Evolutionary conservation across 345 rosid genomes (phyloP).

Genomic region (Ceriops zippeliana): DNA sequence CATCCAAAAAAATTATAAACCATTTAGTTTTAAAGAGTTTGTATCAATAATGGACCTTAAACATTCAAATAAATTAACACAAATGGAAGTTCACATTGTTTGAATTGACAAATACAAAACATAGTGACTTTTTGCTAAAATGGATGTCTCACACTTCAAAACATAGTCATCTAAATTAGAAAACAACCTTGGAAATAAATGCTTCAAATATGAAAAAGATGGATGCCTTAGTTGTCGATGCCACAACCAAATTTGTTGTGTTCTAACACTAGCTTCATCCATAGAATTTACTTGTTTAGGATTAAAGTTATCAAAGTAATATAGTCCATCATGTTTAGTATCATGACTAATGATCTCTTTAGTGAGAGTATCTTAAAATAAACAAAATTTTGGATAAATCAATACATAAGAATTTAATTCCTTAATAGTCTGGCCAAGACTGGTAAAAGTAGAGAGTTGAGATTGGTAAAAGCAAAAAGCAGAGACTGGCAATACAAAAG

Average conservation of each 20-base stretch:
- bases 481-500: no score
- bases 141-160: not conserved
- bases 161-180: not conserved
- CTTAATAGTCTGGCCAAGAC: not conserved
- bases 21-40: no score
- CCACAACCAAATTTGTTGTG: not conserved
- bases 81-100: not conserved
- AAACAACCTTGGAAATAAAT: not conserved
- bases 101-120: not conserved
- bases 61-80: not conserved
- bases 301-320: not conserved
- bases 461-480: no score
- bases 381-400: not conserved
- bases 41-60: no score
- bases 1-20: no score
- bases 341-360: not conserved
- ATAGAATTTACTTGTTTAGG: not conserved
- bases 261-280: not conserved
- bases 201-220: not conserved
- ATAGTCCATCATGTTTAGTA: not conserved
- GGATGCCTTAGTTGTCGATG: not conserved
- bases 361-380: not conserved
- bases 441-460: no score
- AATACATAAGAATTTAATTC: not conserved
- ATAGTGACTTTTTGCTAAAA: not conserved